phyloP scores from a whole-genome alignment of 805 yeast genomes.

The Blastobotrys robertii region DNA sequence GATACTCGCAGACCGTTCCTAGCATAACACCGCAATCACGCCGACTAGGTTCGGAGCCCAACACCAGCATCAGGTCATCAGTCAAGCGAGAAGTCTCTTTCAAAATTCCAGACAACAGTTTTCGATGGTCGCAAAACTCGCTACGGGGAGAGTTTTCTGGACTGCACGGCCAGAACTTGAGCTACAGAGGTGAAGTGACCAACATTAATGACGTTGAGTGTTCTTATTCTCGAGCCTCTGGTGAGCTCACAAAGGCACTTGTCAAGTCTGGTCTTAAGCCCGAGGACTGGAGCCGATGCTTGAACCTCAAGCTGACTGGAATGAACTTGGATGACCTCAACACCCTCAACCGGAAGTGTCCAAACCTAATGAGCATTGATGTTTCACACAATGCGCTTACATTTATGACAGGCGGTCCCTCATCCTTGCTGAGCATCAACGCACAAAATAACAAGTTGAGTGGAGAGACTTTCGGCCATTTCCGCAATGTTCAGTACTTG shows the following conservation, averaged over 20 bases:
- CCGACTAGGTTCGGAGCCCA: too few relatives aligned
- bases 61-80: too few relatives aligned
- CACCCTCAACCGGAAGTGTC: constrained; percentile 25
- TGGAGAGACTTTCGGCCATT: constrained; percentile 34
- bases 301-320: constrained; percentile 27
- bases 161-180: too few relatives aligned
- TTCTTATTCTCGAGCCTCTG: constrained; percentile 36
- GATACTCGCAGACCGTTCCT: too few relatives aligned
- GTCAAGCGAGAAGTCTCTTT: too few relatives aligned
- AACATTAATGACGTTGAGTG: constrained; percentile 31
- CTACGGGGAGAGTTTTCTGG: too few relatives aligned
- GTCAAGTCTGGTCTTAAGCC: constrained; percentile 30
- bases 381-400: constrained; percentile 33
- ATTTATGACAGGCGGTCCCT: constrained; percentile 39
- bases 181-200: constrained; percentile 27
- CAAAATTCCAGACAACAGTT: too few relatives aligned
- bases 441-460: constrained; percentile 32
- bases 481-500: constrained; percentile 35
- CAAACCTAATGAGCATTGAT: constrained; percentile 31
- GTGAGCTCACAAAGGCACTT: constrained; percentile 34
- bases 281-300: constrained; percentile 34
- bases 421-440: constrained; percentile 28
- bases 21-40: too few relatives aligned
- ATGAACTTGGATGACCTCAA: constrained; percentile 27
- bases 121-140: too few relatives aligned